Conservation (phyloP, 176 grass and related monocot species). For the Hyparrhenia diplandra region DNA sequence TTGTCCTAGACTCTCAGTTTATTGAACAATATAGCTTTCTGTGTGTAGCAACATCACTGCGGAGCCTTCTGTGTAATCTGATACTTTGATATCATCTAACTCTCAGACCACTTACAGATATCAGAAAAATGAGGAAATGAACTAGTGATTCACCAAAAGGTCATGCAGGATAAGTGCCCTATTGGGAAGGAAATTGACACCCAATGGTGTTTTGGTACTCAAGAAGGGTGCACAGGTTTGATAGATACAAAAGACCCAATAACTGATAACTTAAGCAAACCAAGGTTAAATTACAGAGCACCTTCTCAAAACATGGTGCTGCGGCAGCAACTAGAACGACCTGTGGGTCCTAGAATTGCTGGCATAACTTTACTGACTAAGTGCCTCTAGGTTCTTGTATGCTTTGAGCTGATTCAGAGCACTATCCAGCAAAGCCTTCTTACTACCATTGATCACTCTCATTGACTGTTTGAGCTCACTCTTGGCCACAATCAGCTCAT, state of each 20-base stretch:
- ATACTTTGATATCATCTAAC: neutral
- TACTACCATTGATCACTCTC: constrained; percentile 15
- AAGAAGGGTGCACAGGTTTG: neutral
- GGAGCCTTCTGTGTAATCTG: neutral
- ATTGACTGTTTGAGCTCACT: constrained; percentile 27
- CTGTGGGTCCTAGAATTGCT: neutral
- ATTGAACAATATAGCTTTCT: neutral
- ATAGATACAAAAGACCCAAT: neutral
- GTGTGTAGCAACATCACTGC: neutral
- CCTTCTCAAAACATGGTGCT: neutral
- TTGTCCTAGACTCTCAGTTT: neutral
- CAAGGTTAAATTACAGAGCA: neutral
- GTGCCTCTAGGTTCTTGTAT: constrained; percentile 26
- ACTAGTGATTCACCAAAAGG: constrained; percentile 3
- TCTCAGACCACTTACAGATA: neutral
- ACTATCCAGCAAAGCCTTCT: constrained; percentile 32
- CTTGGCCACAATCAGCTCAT: constrained; percentile 23
- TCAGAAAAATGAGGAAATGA: neutral
- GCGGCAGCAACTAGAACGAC: neutral
- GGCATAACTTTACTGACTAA: neutral
- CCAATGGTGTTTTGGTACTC: neutral
- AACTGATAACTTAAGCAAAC: neutral
- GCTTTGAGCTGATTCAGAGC: constrained; percentile 31
- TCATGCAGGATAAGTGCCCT: neutral
- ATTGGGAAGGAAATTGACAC: neutral